Evolutionary conservation across 441 rosid genomes (phyloP), one percentile per base, ranked within the genome.

Genomic region (Populus hybrid): DNA sequence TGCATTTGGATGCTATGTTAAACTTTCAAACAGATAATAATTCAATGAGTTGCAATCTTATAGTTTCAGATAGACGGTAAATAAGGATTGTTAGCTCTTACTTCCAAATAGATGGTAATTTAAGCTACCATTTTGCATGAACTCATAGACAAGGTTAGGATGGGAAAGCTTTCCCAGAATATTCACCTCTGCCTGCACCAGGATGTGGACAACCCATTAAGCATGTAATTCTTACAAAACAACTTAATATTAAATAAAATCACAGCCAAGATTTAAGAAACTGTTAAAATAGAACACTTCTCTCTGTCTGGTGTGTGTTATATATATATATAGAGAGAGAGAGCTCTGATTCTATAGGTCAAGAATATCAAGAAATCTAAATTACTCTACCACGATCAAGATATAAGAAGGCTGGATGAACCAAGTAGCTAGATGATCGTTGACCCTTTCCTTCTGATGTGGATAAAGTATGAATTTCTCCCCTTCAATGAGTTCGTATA

Each of bases 11-110:
- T 46, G 3, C 36, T 38, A 30, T 59, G 8, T 69, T 14, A 72
- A 32, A 28, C 3, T 40, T 40, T 10, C 50, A 9, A 40, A 40
- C 50, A 40, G 50, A 40, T 2, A 10, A 40, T 40, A 40, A 10
- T 40, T 40, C 50, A 40, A 24, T 38, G 6, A 20, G 18, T 76
- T 9, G 7, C 5, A 26, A 69, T 54, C 57, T 73, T 88, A 84
- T 90, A 91, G 93, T 86, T 84, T 94, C 88, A 67, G 90, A 92
- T 10, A 92, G 84, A 83, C 90, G 97, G 81, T 92, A 88, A 79
- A 91, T 94, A 77, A 91, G 81, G 86, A 40, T 40, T 40, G 0
- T 10, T 10, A 35, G 30, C 30, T 28, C 30, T 28, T 28, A 2
- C 30, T 28, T 28, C 30, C 30, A 28, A 28, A 28, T 28, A 2